Conservation (phyloP, 2,329 filamentous ascomycete species). For the Fusarium sp. region DNA sequence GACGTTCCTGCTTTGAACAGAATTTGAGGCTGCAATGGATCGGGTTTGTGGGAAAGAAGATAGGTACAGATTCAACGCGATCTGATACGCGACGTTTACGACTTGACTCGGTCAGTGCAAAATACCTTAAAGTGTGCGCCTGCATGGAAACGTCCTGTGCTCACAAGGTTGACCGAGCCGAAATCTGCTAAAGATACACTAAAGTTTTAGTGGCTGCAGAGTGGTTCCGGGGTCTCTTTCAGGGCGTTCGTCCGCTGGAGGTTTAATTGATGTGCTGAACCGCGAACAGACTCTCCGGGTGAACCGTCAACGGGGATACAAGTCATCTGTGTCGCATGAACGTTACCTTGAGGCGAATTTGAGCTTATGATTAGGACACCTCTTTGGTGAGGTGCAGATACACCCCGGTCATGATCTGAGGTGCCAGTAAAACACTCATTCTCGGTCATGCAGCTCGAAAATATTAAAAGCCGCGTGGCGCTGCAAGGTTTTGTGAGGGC, state of each 20-base stretch:
- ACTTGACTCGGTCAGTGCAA: conserved; percentile 20
- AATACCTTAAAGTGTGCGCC: conserved; percentile 23
- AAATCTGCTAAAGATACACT: conserved; percentile 33
- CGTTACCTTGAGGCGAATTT: background rate
- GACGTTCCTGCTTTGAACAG: background rate
- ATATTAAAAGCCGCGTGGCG: conserved; percentile 39
- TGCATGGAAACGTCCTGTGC: conserved; percentile 7
- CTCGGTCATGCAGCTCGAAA: conserved; percentile 23
- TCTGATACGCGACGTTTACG: conserved; percentile 34
- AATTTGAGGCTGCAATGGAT: conserved; percentile 17
- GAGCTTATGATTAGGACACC: background rate
- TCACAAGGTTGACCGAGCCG: conserved; percentile 1
- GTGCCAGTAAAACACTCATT: conserved; percentile 17
- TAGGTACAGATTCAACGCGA: conserved; percentile 18
- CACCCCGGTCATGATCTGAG: conserved; percentile 2
- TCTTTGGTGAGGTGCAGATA: background rate
- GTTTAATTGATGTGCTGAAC: conserved; percentile 3
- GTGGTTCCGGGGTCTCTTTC: conserved; percentile 4
- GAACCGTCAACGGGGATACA: conserved; percentile 1
- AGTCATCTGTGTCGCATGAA: conserved; percentile 14
- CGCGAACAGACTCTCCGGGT: background rate
- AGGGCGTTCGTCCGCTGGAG: conserved; percentile 26
- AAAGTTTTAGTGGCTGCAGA: conserved; percentile 33
- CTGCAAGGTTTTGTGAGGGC: conserved; percentile 42
- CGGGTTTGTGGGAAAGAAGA: conserved; percentile 11